Evolutionary conservation across 257 asterid genomes (phyloP).

Genomic region (Forsythia viridissima): DNA sequence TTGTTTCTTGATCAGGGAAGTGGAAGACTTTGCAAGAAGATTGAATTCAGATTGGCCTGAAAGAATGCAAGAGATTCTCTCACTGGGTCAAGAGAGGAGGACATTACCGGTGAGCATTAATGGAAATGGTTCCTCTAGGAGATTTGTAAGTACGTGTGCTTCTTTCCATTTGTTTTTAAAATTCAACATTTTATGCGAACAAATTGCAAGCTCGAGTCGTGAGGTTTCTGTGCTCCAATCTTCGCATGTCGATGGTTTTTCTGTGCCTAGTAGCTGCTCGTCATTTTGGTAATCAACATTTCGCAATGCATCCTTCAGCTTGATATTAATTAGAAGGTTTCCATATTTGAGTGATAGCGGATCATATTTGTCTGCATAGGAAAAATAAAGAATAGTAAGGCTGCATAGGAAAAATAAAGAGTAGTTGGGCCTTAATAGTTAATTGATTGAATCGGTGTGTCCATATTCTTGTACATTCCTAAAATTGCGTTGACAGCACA

Average conservation of each 20-base stretch:
- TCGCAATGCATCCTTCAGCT: background rate
- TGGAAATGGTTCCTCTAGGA: conserved; percentile 69
- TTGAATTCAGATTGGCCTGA: conserved; percentile 91
- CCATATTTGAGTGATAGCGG: background rate
- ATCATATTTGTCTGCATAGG: background rate
- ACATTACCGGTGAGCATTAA: conserved; percentile 49
- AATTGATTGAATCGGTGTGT: background rate
- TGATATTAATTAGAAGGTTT: background rate
- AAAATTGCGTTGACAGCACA: background rate
- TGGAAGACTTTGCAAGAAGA: conserved; percentile 94
- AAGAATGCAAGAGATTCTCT: conserved; percentile 79
- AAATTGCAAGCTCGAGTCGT: background rate
- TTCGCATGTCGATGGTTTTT: background rate
- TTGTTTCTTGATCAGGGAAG: conserved; percentile 68
- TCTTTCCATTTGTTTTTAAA: background rate
- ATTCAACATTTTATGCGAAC: background rate
- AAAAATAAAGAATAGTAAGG: no score
- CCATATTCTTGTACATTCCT: background rate
- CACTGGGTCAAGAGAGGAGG: conserved; percentile 75
- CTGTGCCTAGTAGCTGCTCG: no score
- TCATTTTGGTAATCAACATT: no score
- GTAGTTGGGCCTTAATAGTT: background rate
- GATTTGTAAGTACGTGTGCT: conserved; percentile 50
- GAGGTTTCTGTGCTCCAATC: background rate
- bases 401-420: background rate